Conservation (phyloP, 805 yeast genomes). For the Debaryomyces castellii region DNA sequence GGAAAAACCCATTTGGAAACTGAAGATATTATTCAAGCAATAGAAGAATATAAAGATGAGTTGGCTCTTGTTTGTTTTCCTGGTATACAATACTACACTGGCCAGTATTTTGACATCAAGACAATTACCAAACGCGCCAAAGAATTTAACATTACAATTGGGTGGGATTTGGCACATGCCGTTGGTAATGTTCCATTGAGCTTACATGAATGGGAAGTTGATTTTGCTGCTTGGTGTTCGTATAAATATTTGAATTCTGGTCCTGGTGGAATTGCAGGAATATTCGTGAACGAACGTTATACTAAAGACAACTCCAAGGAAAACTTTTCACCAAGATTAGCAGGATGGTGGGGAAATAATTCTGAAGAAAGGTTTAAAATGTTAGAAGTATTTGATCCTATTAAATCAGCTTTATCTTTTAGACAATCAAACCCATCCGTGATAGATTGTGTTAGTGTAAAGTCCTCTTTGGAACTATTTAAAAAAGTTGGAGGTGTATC, state of each 20-base stretch:
- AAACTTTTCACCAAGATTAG: conserved; percentile 61
- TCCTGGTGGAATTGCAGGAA: conserved; percentile 91
- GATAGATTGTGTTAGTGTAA: conserved; percentile 73
- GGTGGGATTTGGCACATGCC: conserved; percentile 97
- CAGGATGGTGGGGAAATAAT: conserved; percentile 98
- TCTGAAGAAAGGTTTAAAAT: conserved; percentile 69
- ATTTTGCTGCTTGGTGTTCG: conserved; percentile 93
- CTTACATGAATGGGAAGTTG: conserved; percentile 87
- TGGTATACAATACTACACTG: conserved; percentile 90
- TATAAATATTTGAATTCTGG: conserved; percentile 91
- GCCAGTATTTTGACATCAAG: conserved; percentile 78
- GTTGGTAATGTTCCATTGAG: conserved; percentile 79
- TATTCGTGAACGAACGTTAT: conserved; percentile 65
- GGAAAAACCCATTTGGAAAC: conserved; percentile 61
- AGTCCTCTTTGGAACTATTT: conserved; percentile 63
- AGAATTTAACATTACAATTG: conserved; percentile 53
- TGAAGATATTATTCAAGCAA: conserved; percentile 56
- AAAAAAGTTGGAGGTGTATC: conserved; percentile 63
- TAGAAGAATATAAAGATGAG: conserved; percentile 56
- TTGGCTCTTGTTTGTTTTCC: conserved; percentile 78
- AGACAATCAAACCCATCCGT: conserved; percentile 91
- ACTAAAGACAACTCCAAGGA: conserved; percentile 27
- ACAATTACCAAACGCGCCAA: conserved; percentile 68
- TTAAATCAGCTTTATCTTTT: conserved; percentile 82
- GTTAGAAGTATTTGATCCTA: conserved; percentile 77